Percentiles rank a stretch among this genome's conserved stretches.
phyloP scores from a whole-genome alignment of 2,329 filamentous ascomycete species.

The Aspergillus piperis region DNA sequence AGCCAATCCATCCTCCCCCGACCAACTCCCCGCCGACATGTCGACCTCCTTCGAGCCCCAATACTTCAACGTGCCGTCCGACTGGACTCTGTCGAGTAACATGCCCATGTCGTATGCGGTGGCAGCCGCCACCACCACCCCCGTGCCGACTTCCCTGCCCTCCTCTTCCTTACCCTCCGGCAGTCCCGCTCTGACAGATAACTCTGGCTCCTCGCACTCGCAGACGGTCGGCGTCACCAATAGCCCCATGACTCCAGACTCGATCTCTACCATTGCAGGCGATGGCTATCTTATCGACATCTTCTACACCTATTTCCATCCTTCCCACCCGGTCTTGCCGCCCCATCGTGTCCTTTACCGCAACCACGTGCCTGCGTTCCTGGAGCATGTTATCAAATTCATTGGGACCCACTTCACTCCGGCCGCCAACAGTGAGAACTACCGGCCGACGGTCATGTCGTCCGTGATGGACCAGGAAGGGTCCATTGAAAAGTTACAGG shows the following conservation, averaged over 20 bases:
- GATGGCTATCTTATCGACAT: slow-evolving; percentile 52
- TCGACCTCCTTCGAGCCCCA: slow-evolving; percentile 30
- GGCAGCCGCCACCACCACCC: slow-evolving; percentile 23
- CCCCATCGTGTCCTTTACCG: slow-evolving; percentile 47
- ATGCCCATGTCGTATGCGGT: slow-evolving; percentile 23
- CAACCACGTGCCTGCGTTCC: slow-evolving; percentile 43
- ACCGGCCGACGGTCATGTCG: slow-evolving; percentile 40
- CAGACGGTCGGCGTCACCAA: slow-evolving; percentile 22
- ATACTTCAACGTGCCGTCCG: slow-evolving; percentile 41
- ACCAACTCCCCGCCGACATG: slow-evolving; percentile 54
- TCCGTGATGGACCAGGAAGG: slow-evolving; percentile 38
- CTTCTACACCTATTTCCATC: slow-evolving; percentile 59
- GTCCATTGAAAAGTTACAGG: slow-evolving; percentile 71
- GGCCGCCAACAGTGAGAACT: slow-evolving; percentile 46
- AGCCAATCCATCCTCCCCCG: slow-evolving; percentile 35
- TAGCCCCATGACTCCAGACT: slow-evolving; percentile 40
- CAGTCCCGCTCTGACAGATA: slow-evolving; percentile 28
- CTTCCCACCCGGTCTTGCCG: slow-evolving; percentile 58
- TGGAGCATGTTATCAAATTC: slow-evolving; percentile 59
- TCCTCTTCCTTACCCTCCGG: slow-evolving; percentile 23
- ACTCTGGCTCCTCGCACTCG: slow-evolving; percentile 19
- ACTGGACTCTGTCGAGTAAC: slow-evolving; percentile 41
- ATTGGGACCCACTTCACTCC: slow-evolving; percentile 58
- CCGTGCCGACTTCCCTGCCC: slow-evolving; percentile 15
- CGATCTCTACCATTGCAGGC: slow-evolving; percentile 31